These are phyloP conservation scores for Fusarium sp. DNA, from an alignment of 2,329 filamentous ascomycete genomes.

Conservation along the genomic window DNA sequence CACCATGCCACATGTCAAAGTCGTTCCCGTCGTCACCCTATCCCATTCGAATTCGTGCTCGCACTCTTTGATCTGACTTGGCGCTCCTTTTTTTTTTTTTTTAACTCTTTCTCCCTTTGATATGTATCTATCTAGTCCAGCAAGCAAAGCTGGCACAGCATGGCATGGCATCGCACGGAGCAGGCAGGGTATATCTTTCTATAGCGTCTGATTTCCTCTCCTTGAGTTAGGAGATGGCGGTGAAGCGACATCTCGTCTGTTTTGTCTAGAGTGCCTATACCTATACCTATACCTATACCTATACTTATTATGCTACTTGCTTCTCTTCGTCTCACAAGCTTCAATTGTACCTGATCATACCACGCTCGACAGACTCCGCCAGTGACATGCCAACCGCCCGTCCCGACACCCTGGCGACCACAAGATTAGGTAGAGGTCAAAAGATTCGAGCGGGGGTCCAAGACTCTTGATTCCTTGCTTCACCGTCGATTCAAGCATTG, in stretches of 20 bases:
- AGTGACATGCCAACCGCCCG: slow-evolving; percentile 2
- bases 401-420: slow-evolving; percentile 6
- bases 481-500: neutral
- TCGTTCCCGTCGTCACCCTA: neutral
- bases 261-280: neutral
- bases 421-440: slow-evolving; percentile 7
- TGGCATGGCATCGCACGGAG: slow-evolving; percentile 37
- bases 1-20: neutral
- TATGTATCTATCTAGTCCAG: slow-evolving; percentile 20
- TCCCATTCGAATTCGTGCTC: neutral
- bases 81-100: neutral
- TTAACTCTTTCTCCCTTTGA: neutral
- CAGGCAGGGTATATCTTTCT: slow-evolving; percentile 25
- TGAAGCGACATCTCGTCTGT: neutral
- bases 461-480: neutral
- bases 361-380: neutral
- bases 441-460: neutral
- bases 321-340: neutral
- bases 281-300: slow-evolving; percentile 27
- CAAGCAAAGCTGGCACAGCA: slow-evolving; percentile 24
- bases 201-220: slow-evolving; percentile 10
- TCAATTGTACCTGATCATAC: neutral
- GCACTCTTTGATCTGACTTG: neutral
- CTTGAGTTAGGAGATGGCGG: neutral
- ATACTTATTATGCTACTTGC: neutral